These are phyloP conservation scores for Mucor mucedo DNA, from an alignment of 371 early-diverging fungal species.

Conservation along the genomic window DNA sequence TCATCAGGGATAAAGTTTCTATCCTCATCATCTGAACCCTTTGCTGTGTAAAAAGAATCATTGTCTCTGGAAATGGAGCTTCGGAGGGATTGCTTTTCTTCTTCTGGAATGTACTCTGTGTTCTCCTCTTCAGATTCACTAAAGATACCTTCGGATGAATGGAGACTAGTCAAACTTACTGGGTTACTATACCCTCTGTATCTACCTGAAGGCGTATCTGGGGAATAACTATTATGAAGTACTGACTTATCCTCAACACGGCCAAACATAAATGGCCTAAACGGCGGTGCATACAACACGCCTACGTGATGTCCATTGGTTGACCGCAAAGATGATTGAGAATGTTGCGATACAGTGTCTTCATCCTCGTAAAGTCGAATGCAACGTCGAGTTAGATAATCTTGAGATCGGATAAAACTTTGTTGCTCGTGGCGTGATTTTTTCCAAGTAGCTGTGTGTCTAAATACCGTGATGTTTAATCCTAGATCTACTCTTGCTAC, in stretches of 20 bases:
- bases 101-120: neutral
- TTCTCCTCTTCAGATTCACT: constrained; percentile 14
- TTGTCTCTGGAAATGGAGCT: constrained; percentile 38
- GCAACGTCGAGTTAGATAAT: constrained; percentile 67
- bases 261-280: constrained; percentile 52
- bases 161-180: constrained; percentile 20
- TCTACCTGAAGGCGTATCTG: constrained; percentile 6
- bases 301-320: constrained; percentile 58
- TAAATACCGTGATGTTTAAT: constrained; percentile 65
- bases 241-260: constrained; percentile 25
- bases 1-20: constrained; percentile 10
- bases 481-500: constrained; percentile 68
- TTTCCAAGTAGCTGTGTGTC: constrained; percentile 65
- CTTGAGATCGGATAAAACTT: constrained; percentile 68
- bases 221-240: constrained; percentile 10
- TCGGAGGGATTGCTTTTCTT: constrained; percentile 24
- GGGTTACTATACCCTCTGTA: constrained; percentile 17
- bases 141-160: neutral
- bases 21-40: constrained; percentile 24
- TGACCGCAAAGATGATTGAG: constrained; percentile 32
- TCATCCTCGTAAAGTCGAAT: constrained; percentile 63
- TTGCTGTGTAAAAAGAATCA: constrained; percentile 49
- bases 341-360: constrained; percentile 26
- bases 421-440: constrained; percentile 61
- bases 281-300: constrained; percentile 64